These are phyloP conservation scores for Tylopilus plumbeoviolaceoides DNA, from an alignment of 768 basidiomycete species.

Conservation along the genomic window DNA sequence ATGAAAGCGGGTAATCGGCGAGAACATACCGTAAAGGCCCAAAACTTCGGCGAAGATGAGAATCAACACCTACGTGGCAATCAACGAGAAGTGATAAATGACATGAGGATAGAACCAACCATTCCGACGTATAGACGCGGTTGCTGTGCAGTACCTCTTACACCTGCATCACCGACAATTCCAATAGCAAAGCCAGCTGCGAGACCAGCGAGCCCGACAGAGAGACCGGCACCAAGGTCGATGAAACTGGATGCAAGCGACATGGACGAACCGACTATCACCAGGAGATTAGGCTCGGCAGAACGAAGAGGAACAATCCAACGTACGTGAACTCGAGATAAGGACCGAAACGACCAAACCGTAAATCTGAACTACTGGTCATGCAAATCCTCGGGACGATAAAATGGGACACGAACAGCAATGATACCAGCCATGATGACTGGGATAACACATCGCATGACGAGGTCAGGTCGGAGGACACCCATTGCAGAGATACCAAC, in stretches of 20 bases:
- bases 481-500: slow-evolving; percentile 98
- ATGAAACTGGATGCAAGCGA: slow-evolving; percentile 91
- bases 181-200: slow-evolving; percentile 98
- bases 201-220: slow-evolving; percentile 91
- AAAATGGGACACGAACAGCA: slow-evolving; percentile 60
- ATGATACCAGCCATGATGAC: slow-evolving; percentile 59
- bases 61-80: slow-evolving; percentile 71
- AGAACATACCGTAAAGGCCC: slow-evolving; percentile 74
- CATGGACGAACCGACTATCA: slow-evolving; percentile 68
- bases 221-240: slow-evolving; percentile 90
- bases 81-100: slow-evolving; percentile 1
- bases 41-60: slow-evolving; percentile 96
- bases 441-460: slow-evolving; percentile 35
- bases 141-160: slow-evolving; percentile 96
- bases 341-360: slow-evolving; percentile 85
- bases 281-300: neutral
- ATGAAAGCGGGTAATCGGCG: neutral
- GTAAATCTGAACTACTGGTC: slow-evolving; percentile 63
- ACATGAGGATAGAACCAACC: slow-evolving; percentile 41
- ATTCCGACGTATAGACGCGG: slow-evolving; percentile 92
- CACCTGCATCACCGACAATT: slow-evolving; percentile 98
- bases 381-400: neutral
- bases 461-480: slow-evolving; percentile 90
- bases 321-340: slow-evolving; percentile 56
- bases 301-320: neutral